Base-by-base conservation (phyloP, 345 rosid genomes). In the Dovyalis caffra region DNA sequence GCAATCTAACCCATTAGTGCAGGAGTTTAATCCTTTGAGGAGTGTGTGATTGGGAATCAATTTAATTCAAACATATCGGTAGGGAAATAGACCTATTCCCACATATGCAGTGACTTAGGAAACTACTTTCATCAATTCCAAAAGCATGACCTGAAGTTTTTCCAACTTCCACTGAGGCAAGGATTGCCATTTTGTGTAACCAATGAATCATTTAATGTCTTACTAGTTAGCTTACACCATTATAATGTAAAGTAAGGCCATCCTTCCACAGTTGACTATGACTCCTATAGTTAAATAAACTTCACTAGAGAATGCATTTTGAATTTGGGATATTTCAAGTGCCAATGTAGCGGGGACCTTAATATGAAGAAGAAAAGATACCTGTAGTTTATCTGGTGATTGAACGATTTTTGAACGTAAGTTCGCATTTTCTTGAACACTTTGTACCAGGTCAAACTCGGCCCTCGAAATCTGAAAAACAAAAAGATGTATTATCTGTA, bases 301-400 rank as follows among this genome's bases (percentile, higher is more conserved):
- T 53, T 25, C 12, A 25, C 69, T 25, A 38, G 66, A 71, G 38
- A n/a, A 10, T 31, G 38, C 57, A 72, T 28, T 43, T 38, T 29
- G n/a, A 57, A 53, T 21, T 49, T 14, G 10, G 29, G 26, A 64
- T 34, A 64, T 29, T 64, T 28, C 38, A 56, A 57, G n/a, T 7
- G 33, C n/a, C 20, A 53, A 25, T 34, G 23, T 64, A 53, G 56
- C 26, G 33, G 31, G 33, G 31, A 38, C 66, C 16, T 43, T 32
- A 58, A 56, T 32, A 16, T 33, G 49, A 38, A 70, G 31, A 32
- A 70, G 33, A 71, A 51, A 66, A 38, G 28, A 31, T 62, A 93
- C 99, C 99, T 89, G 97, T 80, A 91, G 80, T 76, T 95, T 95
- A 78, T 91, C 97, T 20, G 99, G 98, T 35, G 99, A 95, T 58